Base-by-base conservation (phyloP, 371 early-diverging fungal species). In the Lichtheimia ornata region DNA sequence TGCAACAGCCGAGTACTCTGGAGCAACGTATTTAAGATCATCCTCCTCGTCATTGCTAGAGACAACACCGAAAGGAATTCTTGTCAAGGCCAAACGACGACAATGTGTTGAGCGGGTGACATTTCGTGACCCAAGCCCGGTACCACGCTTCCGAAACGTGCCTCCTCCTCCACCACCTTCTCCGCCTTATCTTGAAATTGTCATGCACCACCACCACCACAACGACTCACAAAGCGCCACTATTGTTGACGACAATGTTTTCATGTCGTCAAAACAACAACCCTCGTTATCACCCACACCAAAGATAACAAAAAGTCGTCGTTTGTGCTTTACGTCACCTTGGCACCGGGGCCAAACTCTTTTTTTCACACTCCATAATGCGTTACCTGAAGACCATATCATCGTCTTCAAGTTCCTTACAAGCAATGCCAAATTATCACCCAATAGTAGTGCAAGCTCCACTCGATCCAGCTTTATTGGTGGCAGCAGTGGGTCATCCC, bases 341-440 rank as follows among this genome's bases (percentile, higher is more conserved):
- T 60, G 66, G 44, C 53, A 56, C n/a, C 69, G 75, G 20, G 79
- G 79, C 3, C 79, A 78, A 56, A 67, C 72, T 4, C n/a, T 75
- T 2, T 66, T 49, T 6, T 71, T 78, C 40, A 57, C 73, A 0
- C 56, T 78, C 1, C 58, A 73, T 25, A 78, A 78, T 44, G 63
- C 65, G 14, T 42, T 73, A n/a, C 79, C 79, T 1, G 79, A 78
- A 9, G 77, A 79, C 12, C 73, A 79, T 53, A 61, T 76, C 20
- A 73, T 79, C 20, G 47, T 79, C 9, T 79, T 68, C 59, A 79
- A 79, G 50, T 79, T 79, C 42, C 50, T 79, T 27, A 79, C 80
- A 11, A 71, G 68, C 42, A 74, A 72, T 66, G 27, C 61, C 43
- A 63, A 58, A 20, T 28, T 66, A 40, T 35, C 61, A 18, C 43